Base-by-base conservation (phyloP, 768 basidiomycete genomes). In the Galerina marginata region DNA sequence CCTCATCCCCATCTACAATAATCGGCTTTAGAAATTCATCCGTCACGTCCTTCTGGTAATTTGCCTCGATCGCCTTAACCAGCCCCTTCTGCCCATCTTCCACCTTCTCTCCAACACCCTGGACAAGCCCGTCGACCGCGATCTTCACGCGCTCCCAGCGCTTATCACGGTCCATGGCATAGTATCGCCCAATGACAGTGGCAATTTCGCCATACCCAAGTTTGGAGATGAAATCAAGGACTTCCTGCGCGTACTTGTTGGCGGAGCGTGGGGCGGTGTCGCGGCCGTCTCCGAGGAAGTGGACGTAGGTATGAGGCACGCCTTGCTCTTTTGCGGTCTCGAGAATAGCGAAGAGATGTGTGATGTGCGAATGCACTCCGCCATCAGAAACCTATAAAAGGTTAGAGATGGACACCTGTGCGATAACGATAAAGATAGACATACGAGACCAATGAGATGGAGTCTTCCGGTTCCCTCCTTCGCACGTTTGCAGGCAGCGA, bases 21-120 rank as follows among this genome's bases (percentile, higher is more conserved):
- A 96, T 93, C 4, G 95, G 95, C 77, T 96, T 95, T 74, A 98
- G 77, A 77, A 98, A 98, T 77, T 98, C 96, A 67, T 97, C 95
- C 12, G 94, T 98, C 42, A 93, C 82, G 64, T 94, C 90, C 65
- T 91, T 89, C 67, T 85, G 82, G 72, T 98, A 97, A 64, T 87
- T 87, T n/a, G 79, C 83, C 71, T 86, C 81, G 60, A 95, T 85
- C 1, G 81, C 85, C 71, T 85, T 81, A 62, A 96, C 80, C 16
- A 86, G 73, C 23, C 86, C 86, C 6, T 84, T 80, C 29, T 75
- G 74, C 9, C 86, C 86, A 74, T 72, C 57, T 74, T 77, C 67
- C 0, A 80, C 76, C 25, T 78, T 77, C 63, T 85, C 80, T 15
- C 82, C 81, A 50, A 86, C 88, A 6, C 95, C 95, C 42, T 84